phyloP scores from a whole-genome alignment of 2,329 filamentous ascomycete genomes.

The Scolecobasidium constrictum region DNA sequence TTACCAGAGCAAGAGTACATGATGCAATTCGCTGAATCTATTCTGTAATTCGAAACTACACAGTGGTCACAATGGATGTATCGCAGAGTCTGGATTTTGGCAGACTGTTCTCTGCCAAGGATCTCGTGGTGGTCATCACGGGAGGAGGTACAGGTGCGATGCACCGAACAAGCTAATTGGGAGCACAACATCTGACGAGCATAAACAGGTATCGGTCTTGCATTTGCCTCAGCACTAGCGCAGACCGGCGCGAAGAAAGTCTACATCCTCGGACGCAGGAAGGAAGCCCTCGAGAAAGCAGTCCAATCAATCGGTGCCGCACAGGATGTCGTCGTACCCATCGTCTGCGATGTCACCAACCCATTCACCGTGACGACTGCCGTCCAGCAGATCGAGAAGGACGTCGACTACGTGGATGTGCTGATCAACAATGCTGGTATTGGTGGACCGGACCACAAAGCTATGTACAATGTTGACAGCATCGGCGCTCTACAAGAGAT shows the following conservation, averaged over 20 bases:
- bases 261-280: slow-evolving; percentile 34
- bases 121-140: slow-evolving; percentile 41
- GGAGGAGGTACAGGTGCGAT: slow-evolving; percentile 36
- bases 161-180: background rate
- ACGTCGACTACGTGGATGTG: slow-evolving; percentile 39
- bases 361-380: slow-evolving; percentile 29
- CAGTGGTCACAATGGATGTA: too few relatives aligned
- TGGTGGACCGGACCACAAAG: slow-evolving; percentile 30
- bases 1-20: too few relatives aligned
- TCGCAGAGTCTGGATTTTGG: background rate
- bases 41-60: too few relatives aligned
- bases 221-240: slow-evolving; percentile 30
- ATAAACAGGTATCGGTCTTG: slow-evolving; percentile 24
- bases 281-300: slow-evolving; percentile 29
- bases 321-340: slow-evolving; percentile 25
- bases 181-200: background rate
- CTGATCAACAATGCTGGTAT: slow-evolving; percentile 43
- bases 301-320: slow-evolving; percentile 22
- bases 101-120: slow-evolving; percentile 39
- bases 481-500: slow-evolving; percentile 32
- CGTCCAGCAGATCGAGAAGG: slow-evolving; percentile 29
- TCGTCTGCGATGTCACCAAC: slow-evolving; percentile 33
- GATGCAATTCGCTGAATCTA: too few relatives aligned
- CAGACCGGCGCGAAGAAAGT: slow-evolving; percentile 30
- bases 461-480: slow-evolving; percentile 30